phyloP scores from a whole-genome alignment of 805 yeast genomes.

The Scheffersomyces lignosus region DNA sequence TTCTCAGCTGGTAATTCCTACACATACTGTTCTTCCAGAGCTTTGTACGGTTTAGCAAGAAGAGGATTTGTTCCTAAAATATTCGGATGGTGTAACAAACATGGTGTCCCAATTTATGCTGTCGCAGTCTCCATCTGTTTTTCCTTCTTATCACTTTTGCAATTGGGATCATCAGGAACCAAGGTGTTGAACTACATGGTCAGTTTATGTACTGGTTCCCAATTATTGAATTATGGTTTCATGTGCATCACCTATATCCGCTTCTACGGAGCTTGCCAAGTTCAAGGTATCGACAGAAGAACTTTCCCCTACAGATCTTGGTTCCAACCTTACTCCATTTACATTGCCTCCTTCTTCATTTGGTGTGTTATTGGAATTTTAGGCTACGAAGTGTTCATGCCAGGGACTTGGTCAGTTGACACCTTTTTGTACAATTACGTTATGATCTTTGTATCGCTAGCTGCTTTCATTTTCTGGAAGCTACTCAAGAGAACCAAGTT shows the following conservation, averaged over 20 bases:
- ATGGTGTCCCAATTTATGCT: conserved; percentile 49
- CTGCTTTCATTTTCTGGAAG: conserved; percentile 37
- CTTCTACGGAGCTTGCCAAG: conserved; percentile 41
- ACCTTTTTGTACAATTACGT: conserved; percentile 69
- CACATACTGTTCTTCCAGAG: conserved; percentile 48
- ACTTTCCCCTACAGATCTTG: conserved; percentile 43
- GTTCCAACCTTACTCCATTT: conserved; percentile 43
- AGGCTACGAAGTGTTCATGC: conserved; percentile 72
- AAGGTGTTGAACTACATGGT: conserved; percentile 47
- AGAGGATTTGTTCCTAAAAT: conserved; percentile 48
- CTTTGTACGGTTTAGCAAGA: conserved; percentile 46
- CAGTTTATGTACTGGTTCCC: conserved; percentile 48
- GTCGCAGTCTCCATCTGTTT: conserved; percentile 46
- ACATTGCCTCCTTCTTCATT: conserved; percentile 28
- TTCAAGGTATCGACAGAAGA: conserved; percentile 39
- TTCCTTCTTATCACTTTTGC: conserved; percentile 66
- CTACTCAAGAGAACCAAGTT: conserved; percentile 35
- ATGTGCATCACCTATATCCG: conserved; percentile 44
- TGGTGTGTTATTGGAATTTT: conserved; percentile 51
- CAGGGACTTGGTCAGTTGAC: conserved; percentile 62
- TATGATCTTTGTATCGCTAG: conserved; percentile 55
- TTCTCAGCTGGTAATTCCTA: conserved; percentile 52
- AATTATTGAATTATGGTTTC: conserved; percentile 46
- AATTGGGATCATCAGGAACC: conserved; percentile 39
- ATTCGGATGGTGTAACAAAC: conserved; percentile 43